phyloP scores from a whole-genome alignment of 192 early-diverging fungal species.

The Podila epicladia region DNA sequence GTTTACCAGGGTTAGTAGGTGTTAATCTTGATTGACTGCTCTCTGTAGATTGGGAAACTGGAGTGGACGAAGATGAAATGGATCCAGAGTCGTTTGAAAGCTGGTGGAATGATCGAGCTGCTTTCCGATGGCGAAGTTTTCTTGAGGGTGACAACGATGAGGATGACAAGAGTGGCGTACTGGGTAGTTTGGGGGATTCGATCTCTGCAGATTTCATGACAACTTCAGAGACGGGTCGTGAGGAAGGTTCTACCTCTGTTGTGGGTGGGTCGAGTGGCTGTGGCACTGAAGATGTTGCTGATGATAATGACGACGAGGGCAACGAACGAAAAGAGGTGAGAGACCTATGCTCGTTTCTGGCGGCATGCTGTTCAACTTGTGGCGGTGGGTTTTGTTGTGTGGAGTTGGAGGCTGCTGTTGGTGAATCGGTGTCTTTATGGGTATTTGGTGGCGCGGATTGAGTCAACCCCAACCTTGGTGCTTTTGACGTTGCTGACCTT shows the following conservation, averaged over 20 bases:
- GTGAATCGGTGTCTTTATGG: no score
- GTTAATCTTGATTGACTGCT: not conserved
- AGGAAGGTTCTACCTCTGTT: not conserved
- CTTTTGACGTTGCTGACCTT: no score
- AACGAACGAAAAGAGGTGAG: not conserved
- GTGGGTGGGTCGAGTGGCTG: not conserved
- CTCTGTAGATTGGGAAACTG: not conserved
- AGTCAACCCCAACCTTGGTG: no score
- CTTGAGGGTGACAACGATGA: not conserved
- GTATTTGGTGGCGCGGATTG: no score
- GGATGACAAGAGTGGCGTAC: not conserved
- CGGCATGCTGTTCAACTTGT: no score
- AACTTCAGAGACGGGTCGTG: slow-evolving; percentile 4
- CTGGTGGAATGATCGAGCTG: slow-evolving; percentile 4
- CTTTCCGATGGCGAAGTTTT: slow-evolving; percentile 21
- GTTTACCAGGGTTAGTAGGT: not conserved
- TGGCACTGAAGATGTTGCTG: not conserved
- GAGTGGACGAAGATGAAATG: not conserved
- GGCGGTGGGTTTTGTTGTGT: not conserved
- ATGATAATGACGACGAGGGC: not conserved
- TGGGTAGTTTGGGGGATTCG: slow-evolving; percentile 7
- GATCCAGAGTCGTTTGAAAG: not conserved
- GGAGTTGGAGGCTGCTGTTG: not conserved
- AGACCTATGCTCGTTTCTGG: not conserved
- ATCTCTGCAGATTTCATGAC: slow-evolving; percentile 24